A percentile compares a stretch with the other conserved stretches of the same genome.
Conservation (phyloP, 2,329 filamentous ascomycete species). For the Venturia carpophila region DNA sequence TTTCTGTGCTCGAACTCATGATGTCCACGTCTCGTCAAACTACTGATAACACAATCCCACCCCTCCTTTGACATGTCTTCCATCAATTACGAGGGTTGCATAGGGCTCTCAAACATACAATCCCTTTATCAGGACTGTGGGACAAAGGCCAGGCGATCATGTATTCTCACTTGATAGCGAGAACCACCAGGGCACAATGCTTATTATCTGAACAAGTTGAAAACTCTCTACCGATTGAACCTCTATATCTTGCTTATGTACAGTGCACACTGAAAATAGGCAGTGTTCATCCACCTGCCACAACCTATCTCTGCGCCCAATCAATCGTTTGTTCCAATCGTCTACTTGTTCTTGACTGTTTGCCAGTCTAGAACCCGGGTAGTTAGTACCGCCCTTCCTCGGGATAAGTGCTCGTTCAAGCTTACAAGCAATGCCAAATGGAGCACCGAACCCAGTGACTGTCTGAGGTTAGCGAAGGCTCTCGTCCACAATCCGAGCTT, state of each 20-base stretch:
- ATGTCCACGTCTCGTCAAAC: too few species aligned
- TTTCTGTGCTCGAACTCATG: too few species aligned
- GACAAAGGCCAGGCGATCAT: too few species aligned
- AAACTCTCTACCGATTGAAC: slow-evolving; percentile 7
- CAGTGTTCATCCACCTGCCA: not conserved
- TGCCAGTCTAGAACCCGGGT: slow-evolving; percentile 51
- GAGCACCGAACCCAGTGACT: slow-evolving; percentile 52
- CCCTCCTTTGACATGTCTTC: too few species aligned
- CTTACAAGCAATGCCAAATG: slow-evolving; percentile 59
- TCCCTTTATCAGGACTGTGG: too few species aligned
- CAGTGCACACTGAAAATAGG: slow-evolving; percentile 3
- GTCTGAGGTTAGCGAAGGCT: slow-evolving; percentile 16
- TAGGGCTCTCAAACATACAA: too few species aligned
- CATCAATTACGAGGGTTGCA: too few species aligned
- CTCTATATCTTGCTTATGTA: slow-evolving; percentile 17
- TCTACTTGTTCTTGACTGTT: slow-evolving; percentile 51
- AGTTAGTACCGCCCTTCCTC: slow-evolving; percentile 2
- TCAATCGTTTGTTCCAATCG: not conserved
- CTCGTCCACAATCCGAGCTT: slow-evolving; percentile 10
- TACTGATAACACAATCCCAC: too few species aligned
- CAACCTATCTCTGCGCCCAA: not conserved
- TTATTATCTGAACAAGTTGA: not conserved
- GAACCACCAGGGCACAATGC: not conserved
- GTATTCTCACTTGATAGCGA: not conserved
- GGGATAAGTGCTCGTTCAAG: not conserved